Conservation (phyloP, 108 stramenopile species). For the Schizochytrium sp. region DNA sequence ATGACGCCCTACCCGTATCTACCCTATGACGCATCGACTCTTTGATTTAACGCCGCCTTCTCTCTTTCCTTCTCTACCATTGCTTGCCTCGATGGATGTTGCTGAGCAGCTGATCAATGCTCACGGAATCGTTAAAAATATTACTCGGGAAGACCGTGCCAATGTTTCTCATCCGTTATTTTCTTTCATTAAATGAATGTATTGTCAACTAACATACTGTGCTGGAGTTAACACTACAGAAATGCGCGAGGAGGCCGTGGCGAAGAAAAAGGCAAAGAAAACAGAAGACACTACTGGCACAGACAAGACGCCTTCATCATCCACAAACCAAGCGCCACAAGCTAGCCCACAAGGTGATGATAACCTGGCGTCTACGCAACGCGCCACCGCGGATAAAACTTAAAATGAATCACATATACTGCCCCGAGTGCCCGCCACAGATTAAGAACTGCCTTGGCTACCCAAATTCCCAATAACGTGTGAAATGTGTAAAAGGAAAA, state of each 20-base stretch:
- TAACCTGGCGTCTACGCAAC: not conserved
- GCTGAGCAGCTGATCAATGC: too few species aligned
- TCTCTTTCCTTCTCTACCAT: too few species aligned
- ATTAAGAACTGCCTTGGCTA: slow-evolving; percentile 34
- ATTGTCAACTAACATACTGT: not conserved
- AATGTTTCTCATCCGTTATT: too few species aligned
- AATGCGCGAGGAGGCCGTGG: slow-evolving; percentile 34
- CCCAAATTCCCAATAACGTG: not conserved
- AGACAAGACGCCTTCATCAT: not conserved
- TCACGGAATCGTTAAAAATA: too few species aligned
- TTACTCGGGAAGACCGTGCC: too few species aligned
- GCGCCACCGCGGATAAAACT: slow-evolving; percentile 25
- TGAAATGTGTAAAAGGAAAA: not conserved
- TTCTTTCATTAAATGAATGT: not conserved
- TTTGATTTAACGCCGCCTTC: too few species aligned
- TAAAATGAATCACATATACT: slow-evolving; percentile 54
- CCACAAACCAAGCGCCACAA: not conserved
- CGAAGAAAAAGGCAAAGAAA: slow-evolving; percentile 3
- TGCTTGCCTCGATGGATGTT: too few species aligned
- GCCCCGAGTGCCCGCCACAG: slow-evolving; percentile 24
- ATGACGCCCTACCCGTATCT: too few species aligned
- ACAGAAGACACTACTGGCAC: not conserved
- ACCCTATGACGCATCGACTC: too few species aligned
- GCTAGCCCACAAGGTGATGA: not conserved
- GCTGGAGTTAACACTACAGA: not conserved